Base-by-base conservation (phyloP, 139 green algal genomes). In the Spirogloea muscicola region DNA sequence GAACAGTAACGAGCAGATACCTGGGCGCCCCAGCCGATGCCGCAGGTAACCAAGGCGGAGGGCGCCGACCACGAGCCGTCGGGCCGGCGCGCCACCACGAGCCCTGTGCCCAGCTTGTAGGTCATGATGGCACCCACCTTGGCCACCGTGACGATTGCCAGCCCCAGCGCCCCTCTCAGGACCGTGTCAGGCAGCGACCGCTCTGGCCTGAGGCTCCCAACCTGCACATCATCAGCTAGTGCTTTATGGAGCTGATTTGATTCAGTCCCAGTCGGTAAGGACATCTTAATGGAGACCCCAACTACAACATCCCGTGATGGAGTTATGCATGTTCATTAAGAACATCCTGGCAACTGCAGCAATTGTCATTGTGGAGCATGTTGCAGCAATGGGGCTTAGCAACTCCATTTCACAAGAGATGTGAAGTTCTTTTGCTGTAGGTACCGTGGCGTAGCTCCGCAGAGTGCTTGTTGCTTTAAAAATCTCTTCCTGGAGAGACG, bases 401-500 rank as follows among this genome's bases (percentile, higher is more conserved):
- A n/a, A n/a, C n/a, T n/a, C n/a, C n/a, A n/a, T n/a, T n/a, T n/a
- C n/a, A n/a, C n/a, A n/a, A n/a, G n/a, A n/a, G n/a, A n/a, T n/a
- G n/a, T n/a, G n/a, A n/a, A n/a, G n/a, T n/a, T n/a, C n/a, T n/a
- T n/a, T n/a, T n/a, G n/a, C n/a, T n/a, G n/a, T n/a, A n/a, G n/a
- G 27, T 46, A 80, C 72, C 62, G 76, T 61, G 0, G 27, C 39
- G n/a, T 77, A 80, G 10, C 27, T 77, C 0, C 72, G 31, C 43
- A 80, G 64, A 31, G 72, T 77, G 48, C 43, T 62, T 2, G 72
- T 80, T 41, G 72, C 72, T 37, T 80, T 80, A 62, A 77, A 80
- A 80, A 80, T 80, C 21, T 80, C 72, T 25, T 80, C 72, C 72
- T 80, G 43, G 2, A 80, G 61, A 39, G 37, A 76, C 38, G 9